Base-by-base conservation (phyloP, 192 early-diverging fungal genomes). In the Coemansia sp. region DNA sequence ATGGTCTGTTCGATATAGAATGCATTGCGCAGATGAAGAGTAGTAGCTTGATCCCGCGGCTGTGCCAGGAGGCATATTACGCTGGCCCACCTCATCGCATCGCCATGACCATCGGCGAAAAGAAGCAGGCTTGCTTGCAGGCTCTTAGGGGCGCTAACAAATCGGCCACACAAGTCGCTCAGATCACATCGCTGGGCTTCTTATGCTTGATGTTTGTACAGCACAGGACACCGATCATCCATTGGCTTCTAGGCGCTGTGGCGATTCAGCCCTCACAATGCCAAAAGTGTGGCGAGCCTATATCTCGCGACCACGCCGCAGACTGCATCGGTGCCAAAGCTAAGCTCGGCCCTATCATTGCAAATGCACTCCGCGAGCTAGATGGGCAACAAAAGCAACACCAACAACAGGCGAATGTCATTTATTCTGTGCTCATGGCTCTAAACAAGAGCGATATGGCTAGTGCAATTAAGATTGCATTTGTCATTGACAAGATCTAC, bases 191-290 rank as follows among this genome's bases (percentile, higher is more conserved):
- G 1, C 64, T 47, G n/a, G 10, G 10, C 0, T 36, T 34, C 34
- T 52, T 65, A 22, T 33, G 47, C 39, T 49, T 0, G 27, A 43
- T 65, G 1, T 50, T 49, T 22, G 13, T 44, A 16, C 64, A 65
- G 29, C 47, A 65, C 64, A 33, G 64, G 5, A 65, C 47, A 16
- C 46, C 27, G 38, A 63, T 63, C 22, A 41, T 63, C 11, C 62
- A 27, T 20, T 63, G 62, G 62, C 38, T 63, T 36, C 64, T 65
- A 2, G 46, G 64, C 27, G 43, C 64, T 16, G 39, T 65, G 20
- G 64, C 44, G 7, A 47, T 52, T 5, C 64, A 50, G 5, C n/a
- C 46, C 46, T 20, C 40, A 15, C 12, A 5, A 7, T 65, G 63
- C 18, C 6, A 0, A 7, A 43, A 3, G 3, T 65, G 63, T 24